Evolutionary conservation across 192 early-diverging fungal species (phyloP).

Genomic region (Coemansia pectinata): DNA sequence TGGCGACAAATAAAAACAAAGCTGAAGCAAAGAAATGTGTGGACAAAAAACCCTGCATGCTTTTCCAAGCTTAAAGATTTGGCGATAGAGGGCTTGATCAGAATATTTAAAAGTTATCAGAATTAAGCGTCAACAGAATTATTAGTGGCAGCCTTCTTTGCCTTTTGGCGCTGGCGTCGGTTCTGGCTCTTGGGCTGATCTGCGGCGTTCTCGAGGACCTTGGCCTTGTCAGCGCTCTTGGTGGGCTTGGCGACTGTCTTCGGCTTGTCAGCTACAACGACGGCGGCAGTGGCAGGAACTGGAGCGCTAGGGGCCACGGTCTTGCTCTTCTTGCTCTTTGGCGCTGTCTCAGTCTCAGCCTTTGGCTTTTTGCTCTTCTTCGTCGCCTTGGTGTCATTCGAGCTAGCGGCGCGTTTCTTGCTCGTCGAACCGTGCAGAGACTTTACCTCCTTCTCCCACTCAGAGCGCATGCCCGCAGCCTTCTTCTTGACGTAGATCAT

Average conservation of each 20-base stretch:
- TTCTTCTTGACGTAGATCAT: constrained; percentile 53
- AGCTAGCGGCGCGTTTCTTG: constrained; percentile 37
- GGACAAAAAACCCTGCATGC: neutral
- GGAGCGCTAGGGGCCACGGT: neutral
- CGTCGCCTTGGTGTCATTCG: constrained; percentile 9
- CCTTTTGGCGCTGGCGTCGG: constrained; percentile 50
- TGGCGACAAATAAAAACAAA: neutral
- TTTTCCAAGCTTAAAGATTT: neutral
- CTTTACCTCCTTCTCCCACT: constrained; percentile 33
- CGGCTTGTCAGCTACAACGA: neutral
- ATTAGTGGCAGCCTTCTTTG: constrained; percentile 14
- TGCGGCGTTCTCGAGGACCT: neutral
- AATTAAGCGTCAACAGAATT: neutral
- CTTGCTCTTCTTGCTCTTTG: constrained; percentile 31
- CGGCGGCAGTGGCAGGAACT: neutral
- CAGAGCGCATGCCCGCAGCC: constrained; percentile 17
- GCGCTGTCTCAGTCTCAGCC: constrained; percentile 13
- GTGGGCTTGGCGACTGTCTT: neutral
- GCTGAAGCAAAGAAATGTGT: neutral
- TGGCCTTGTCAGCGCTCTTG: constrained; percentile 1
- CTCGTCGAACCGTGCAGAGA: constrained; percentile 22
- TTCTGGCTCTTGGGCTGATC: constrained; percentile 22
- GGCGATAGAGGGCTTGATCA: neutral
- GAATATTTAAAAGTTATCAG: neutral
- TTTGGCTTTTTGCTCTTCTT: constrained; percentile 45